Base-by-base conservation (phyloP, 257 asterid genomes). In the Apocynum venetum region DNA sequence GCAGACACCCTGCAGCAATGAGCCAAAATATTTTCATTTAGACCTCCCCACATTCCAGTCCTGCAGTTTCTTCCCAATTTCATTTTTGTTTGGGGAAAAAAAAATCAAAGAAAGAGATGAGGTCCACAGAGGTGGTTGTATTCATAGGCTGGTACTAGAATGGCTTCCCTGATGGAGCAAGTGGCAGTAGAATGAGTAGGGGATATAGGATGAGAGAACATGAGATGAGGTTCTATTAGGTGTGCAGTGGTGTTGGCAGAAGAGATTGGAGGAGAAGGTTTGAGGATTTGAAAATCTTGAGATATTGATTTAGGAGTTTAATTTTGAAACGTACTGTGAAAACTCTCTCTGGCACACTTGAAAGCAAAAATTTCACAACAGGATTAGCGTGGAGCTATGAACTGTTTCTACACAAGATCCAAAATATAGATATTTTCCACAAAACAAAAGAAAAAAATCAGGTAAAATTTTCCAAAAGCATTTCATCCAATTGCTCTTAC, bases 381-480 rank as follows among this genome's bases (percentile, higher is more conserved):
- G 35, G 41, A 66, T 43, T 12, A 19, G 47, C 5, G 41, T 41
- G 75, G 70, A 36, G 14, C 15, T 4, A 49, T 36, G 51, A 12
- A 65, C 46, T 38, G 52, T 8, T 76, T 76, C 52, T 55, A 14
- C 36, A 51, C 47, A 51, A 52, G 35, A 51, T 2, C 13, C 43
- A 49, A 31, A 25, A 51, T 12, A 36, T 11, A 6, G 14, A 17
- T n/a, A 12, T 36, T 44, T 48, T 38, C 19, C 61, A 25, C 47
- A 44, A 13, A 49, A 44, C 74, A 51, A 48, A 77, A 73, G 72
- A 75, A 65, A 57, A 60, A 49, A 76, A 55, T 76, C n/a, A 77
- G 71, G 61, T 51, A 65, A 25, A 70, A 59, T 78, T 71, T 85
- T 91, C 94, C 87, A 41, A 82, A 72, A 84, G 47, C 84, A 83